Base-by-base conservation (phyloP, 2,329 filamentous ascomycete species). In the Fusarium sp. region DNA sequence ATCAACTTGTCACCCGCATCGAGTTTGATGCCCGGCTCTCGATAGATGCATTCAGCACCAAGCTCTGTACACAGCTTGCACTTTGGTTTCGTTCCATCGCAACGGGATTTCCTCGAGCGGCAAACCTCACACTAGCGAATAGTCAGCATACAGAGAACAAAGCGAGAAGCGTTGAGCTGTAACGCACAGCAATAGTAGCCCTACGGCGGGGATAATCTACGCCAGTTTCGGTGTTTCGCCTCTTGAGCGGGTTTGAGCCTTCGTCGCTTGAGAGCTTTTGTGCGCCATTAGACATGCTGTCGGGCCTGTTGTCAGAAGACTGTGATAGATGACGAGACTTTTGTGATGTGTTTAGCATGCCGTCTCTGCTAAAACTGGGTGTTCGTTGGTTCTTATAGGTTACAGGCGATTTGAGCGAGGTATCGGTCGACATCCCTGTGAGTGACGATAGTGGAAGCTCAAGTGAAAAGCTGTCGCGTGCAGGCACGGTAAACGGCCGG, bases 1-100 rank as follows among this genome's bases (percentile, higher is more conserved):
- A 96, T 96, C 57, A 96, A 83, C 80, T 94, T 95, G 82, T 95
- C 92, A 68, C 92, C 92, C 35, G 92, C 92, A 76, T 96, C 92
- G 11, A 96, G 86, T 80, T 96, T 96, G 82, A 95, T 92, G 4
- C 92, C 92, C 8, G 92, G 92, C 76, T 96, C 92, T 67, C 92
- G 87, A 78, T 96, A 96, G 68, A 94, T 86, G 78, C 92, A 96
- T 67, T 95, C 91, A 44, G 92, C 92, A 55, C 92, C 91, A 40
- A 95, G 83, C 76, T 95, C 92, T 11, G 90, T 89, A 79, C 92
- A 96, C 35, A 96, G 88, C 78, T 93, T 91, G 81, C 92, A 96
- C 78, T 94, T 95, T 44, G 92, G 92, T 71, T 92, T 89, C 11
- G 86, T 90, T 54, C 92, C 92, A 76, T 94, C 91, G 77, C 92